Evolutionary conservation across 2,329 filamentous ascomycete species (phyloP).

Genomic region (Fusarium zealandicum): DNA sequence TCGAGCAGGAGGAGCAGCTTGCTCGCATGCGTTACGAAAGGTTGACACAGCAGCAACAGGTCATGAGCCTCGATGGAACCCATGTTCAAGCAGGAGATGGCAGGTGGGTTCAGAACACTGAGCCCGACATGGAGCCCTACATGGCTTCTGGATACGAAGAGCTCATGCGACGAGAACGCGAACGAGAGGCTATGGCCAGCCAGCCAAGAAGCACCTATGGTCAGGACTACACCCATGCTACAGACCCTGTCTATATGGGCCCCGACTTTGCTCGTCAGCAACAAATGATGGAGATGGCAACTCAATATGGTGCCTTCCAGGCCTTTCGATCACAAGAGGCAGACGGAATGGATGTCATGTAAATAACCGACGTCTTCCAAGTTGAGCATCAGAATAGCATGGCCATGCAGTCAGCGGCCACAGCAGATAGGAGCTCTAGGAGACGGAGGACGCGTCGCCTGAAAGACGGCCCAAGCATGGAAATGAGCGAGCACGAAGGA

Average conservation of each 20-base stretch:
- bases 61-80: conserved; percentile 63
- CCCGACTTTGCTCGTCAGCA: conserved; percentile 57
- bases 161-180: conserved; percentile 69
- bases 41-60: conserved; percentile 49
- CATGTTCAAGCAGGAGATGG: conserved; percentile 60
- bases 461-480: conserved; percentile 4
- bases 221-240: conserved; percentile 62
- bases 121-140: conserved; percentile 75
- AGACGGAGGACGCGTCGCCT: conserved; percentile 6
- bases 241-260: conserved; percentile 72
- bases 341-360: conserved; percentile 58
- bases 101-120: conserved; percentile 55
- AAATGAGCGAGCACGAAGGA: conserved; percentile 4
- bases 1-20: conserved; percentile 66
- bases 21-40: conserved; percentile 66
- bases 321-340: conserved; percentile 54
- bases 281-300: conserved; percentile 67
- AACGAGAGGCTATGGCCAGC: conserved; percentile 49
- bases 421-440: conserved; percentile 15
- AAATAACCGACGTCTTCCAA: conserved; percentile 28
- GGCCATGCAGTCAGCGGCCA: conserved; percentile 11
- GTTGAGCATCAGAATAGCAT: conserved; percentile 27
- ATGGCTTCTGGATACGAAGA: conserved; percentile 83
- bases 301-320: conserved; percentile 71
- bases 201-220: conserved; percentile 52